phyloP scores from a whole-genome alignment of 768 basidiomycete genomes.

The Trametes cubensis region DNA sequence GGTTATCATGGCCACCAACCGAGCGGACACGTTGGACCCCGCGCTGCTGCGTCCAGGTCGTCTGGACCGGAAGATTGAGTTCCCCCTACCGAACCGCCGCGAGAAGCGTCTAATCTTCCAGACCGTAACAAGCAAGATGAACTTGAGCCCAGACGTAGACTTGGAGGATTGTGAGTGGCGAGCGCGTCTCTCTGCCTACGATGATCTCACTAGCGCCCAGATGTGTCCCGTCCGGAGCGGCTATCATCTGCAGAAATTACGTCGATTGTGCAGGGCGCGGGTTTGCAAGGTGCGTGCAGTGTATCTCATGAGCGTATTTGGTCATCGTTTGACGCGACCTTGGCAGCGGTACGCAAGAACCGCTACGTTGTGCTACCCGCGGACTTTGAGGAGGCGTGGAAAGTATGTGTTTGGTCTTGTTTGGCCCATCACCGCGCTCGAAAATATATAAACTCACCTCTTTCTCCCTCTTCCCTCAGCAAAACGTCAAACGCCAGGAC shows the following conservation, averaged over 20 bases:
- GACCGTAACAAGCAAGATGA: constrained; percentile 97
- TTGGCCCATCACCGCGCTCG: constrained; percentile 37
- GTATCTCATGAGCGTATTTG: not conserved
- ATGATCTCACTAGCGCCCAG: constrained; percentile 44
- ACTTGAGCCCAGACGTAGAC: constrained; percentile 95
- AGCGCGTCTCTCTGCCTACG: not conserved
- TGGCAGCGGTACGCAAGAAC: constrained; percentile 91
- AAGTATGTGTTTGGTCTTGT: constrained; percentile 75
- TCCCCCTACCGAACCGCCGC: constrained; percentile 90
- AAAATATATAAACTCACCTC: constrained; percentile 35
- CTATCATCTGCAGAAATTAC: constrained; percentile 95
- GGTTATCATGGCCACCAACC: constrained; percentile 99
- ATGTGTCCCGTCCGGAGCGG: constrained; percentile 95
- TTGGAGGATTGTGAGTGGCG: constrained; percentile 87
- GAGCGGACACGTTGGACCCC: constrained; percentile 96
- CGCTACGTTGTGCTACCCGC: constrained; percentile 95
- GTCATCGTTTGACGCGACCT: not conserved
- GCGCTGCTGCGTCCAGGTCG: constrained; percentile 97
- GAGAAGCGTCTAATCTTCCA: constrained; percentile 99
- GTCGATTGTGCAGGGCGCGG: constrained; percentile 95
- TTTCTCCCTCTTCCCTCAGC: constrained; percentile 52
- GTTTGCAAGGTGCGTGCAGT: constrained; percentile 78
- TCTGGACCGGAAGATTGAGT: constrained; percentile 98
- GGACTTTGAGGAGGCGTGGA: constrained; percentile 99
- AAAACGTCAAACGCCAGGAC: constrained; percentile 94